Percentiles rank a stretch among this genome's conserved stretches.
These are phyloP conservation scores for Volvariella surrecta DNA, from an alignment of 1,284 basidiomycete species.

Conservation along the genomic window DNA sequence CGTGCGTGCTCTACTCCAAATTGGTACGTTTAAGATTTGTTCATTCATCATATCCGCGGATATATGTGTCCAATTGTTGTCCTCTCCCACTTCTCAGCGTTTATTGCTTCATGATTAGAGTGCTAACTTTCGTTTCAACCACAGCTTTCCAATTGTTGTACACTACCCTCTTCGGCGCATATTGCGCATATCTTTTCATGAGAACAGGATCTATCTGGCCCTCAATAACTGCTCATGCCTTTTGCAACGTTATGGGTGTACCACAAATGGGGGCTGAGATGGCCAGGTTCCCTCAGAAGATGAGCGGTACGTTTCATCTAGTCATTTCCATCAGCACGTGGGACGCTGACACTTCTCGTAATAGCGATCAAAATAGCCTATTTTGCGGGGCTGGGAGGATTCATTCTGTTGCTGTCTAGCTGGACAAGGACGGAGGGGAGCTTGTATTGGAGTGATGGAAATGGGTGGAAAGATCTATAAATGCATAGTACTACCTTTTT, in stretches of 20 bases:
- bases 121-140: conserved; percentile 17
- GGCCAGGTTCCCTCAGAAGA: conserved; percentile 17
- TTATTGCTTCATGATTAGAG: background rate
- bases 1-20: conserved; percentile 47
- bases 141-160: conserved; percentile 83
- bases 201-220: conserved; percentile 62
- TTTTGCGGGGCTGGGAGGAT: conserved; percentile 38
- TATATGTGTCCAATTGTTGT: too few species aligned
- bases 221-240: conserved; percentile 71
- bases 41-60: too few species aligned
- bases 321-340: background rate
- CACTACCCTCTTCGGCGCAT: conserved; percentile 90
- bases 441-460: conserved; percentile 24
- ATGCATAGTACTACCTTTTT: too few species aligned
- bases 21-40: conserved; percentile 39
- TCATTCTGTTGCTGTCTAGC: conserved; percentile 24
- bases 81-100: background rate
- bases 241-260: conserved; percentile 95
- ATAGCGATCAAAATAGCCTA: conserved; percentile 39
- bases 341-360: too few species aligned
- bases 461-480: too few species aligned
- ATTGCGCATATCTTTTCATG: conserved; percentile 80
- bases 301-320: conserved; percentile 18
- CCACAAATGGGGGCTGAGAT: conserved; percentile 38
- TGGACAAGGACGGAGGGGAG: conserved; percentile 28